phyloP scores from a whole-genome alignment of 75 land plant genomes.

The Chamaecyparis obtusa region DNA sequence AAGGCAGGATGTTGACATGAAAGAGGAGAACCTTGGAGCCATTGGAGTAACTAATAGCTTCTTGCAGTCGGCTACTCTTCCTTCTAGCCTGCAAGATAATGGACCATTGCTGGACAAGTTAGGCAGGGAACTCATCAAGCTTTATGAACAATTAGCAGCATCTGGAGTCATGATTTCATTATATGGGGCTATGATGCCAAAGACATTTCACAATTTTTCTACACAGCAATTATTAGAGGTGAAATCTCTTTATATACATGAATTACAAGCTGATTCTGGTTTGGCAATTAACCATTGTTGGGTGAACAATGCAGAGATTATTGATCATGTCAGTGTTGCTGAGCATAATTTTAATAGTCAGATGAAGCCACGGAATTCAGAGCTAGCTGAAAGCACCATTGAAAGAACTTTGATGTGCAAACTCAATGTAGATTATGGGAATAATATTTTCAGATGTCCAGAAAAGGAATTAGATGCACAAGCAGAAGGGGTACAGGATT shows the following conservation, averaged over 20 bases:
- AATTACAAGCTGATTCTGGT: not conserved
- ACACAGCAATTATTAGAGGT: not conserved
- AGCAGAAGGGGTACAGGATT: conserved; percentile 8
- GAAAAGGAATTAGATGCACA: not conserved
- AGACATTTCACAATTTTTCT: not conserved
- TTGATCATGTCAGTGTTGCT: not conserved
- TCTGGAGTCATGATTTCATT: conserved; percentile 4
- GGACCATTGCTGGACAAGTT: conserved; percentile 25
- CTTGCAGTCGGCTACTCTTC: conserved; percentile 22
- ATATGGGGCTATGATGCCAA: not conserved
- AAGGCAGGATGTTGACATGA: not conserved
- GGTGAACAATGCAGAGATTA: not conserved
- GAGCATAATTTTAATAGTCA: not conserved
- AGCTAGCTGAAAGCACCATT: not conserved
- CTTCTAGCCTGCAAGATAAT: conserved; percentile 26
- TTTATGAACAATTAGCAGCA: conserved; percentile 16
- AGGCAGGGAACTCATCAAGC: conserved; percentile 22
- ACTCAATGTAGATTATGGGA: not conserved
- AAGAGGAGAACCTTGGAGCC: conserved; percentile 16
- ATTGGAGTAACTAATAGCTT: conserved; percentile 18
- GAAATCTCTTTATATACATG: not conserved
- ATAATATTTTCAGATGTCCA: not conserved
- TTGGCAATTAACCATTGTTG: not conserved
- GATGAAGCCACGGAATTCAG: not conserved
- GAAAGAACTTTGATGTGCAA: not conserved